Evolutionary conservation across 2,329 filamentous ascomycete genomes (phyloP).

Genomic region (Scleromitrula shiraiana): DNA sequence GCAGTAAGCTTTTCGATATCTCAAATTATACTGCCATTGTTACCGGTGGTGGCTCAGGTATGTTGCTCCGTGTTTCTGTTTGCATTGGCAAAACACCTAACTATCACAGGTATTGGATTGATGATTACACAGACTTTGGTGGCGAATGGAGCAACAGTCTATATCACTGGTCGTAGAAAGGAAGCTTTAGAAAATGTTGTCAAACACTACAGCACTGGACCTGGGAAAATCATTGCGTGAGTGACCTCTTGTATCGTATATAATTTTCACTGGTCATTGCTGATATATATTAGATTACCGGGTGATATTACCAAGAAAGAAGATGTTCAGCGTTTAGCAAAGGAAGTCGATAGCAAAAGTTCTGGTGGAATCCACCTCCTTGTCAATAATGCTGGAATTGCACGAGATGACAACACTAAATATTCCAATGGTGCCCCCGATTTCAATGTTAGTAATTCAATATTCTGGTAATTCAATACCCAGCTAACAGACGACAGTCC

Average conservation of each 20-base stretch:
- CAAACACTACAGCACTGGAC: conserved; percentile 45
- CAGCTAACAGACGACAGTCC: conserved; percentile 9
- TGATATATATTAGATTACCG: conserved; percentile 28
- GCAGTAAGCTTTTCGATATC: conserved; percentile 22
- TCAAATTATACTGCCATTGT: conserved; percentile 16
- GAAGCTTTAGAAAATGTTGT: conserved; percentile 25
- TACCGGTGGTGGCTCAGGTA: conserved; percentile 15
- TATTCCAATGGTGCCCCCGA: conserved; percentile 42
- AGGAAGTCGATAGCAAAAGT: conserved; percentile 24
- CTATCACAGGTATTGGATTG: conserved; percentile 21
- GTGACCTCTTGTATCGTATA: conserved; percentile 5
- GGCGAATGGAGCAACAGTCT: conserved; percentile 26
- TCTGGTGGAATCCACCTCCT: conserved; percentile 48
- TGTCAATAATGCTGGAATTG: conserved; percentile 47
- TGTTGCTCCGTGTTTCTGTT: background rate
- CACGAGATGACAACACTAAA: conserved; percentile 43
- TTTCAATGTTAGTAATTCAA: conserved; percentile 28
- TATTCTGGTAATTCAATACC: background rate
- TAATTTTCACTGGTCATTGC: background rate
- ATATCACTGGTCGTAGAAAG: conserved; percentile 22
- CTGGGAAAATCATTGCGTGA: conserved; percentile 24
- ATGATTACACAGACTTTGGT: conserved; percentile 27
- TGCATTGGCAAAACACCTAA: too few species aligned
- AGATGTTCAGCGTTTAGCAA: conserved; percentile 37
- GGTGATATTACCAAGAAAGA: conserved; percentile 53